These are phyloP conservation scores for Mariannaea elegans DNA, from an alignment of 2,329 filamentous ascomycete species.

Conservation along the genomic window DNA sequence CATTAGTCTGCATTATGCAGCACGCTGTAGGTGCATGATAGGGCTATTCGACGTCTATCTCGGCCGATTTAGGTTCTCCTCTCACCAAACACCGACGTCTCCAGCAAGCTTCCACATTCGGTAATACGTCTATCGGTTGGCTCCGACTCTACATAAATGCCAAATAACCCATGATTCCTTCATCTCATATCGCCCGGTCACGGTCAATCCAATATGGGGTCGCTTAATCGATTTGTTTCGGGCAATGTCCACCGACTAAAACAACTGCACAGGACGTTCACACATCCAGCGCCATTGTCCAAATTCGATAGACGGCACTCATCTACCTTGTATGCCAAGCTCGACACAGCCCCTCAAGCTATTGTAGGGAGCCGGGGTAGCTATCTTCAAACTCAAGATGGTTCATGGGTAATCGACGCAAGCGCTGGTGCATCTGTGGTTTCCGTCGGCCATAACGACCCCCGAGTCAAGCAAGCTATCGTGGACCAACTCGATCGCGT, in stretches of 20 bases:
- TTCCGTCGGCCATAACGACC: slow-evolving; percentile 29
- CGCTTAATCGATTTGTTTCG: background rate
- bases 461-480: slow-evolving; percentile 31
- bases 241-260: background rate
- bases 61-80: background rate
- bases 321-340: slow-evolving; percentile 2
- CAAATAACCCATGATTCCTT: background rate
- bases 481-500: slow-evolving; percentile 32
- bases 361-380: background rate
- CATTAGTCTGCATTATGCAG: background rate
- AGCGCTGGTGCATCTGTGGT: slow-evolving; percentile 30
- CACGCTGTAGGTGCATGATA: background rate
- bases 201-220: background rate
- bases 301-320: background rate
- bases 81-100: background rate
- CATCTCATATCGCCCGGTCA: background rate
- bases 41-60: background rate
- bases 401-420: slow-evolving; percentile 10
- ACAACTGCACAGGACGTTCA: background rate
- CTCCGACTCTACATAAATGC: background rate
- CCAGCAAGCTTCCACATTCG: slow-evolving; percentile 7
- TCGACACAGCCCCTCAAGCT: background rate
- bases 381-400: slow-evolving; percentile 1
- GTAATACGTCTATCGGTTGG: background rate
- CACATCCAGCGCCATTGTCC: background rate